Conservation (phyloP, 2,329 filamentous ascomycete genomes). For the Zymoseptoria ardabiliae region DNA sequence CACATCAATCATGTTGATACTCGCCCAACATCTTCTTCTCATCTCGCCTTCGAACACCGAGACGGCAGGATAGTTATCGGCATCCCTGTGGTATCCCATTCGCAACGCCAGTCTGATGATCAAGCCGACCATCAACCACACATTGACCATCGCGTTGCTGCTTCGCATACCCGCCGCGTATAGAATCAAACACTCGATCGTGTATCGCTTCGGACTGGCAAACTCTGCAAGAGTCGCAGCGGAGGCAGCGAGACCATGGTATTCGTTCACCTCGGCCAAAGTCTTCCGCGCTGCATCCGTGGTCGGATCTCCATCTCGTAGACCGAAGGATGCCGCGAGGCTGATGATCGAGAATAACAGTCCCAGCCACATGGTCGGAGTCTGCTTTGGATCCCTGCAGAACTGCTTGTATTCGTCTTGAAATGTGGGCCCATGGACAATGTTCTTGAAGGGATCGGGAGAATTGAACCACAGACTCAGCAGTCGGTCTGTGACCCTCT, state of each 20-base stretch:
- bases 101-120: slow-evolving; percentile 34
- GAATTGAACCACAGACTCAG: slow-evolving; percentile 31
- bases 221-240: slow-evolving; percentile 33
- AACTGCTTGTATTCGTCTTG: slow-evolving; percentile 39
- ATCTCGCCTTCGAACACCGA: slow-evolving; percentile 40
- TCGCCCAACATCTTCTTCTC: slow-evolving; percentile 39
- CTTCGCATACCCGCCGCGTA: slow-evolving; percentile 27
- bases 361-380: slow-evolving; percentile 41
- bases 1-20: slow-evolving; percentile 39
- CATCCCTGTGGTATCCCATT: slow-evolving; percentile 43
- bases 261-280: slow-evolving; percentile 19
- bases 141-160: slow-evolving; percentile 27
- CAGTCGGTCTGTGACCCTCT: slow-evolving; percentile 24
- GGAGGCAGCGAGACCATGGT: slow-evolving; percentile 26
- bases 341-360: slow-evolving; percentile 43
- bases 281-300: slow-evolving; percentile 14
- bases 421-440: slow-evolving; percentile 54
- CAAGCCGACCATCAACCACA: slow-evolving; percentile 38
- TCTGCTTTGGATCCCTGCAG: slow-evolving; percentile 34
- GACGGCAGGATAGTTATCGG: slow-evolving; percentile 36
- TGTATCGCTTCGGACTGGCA: slow-evolving; percentile 38
- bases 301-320: slow-evolving; percentile 21
- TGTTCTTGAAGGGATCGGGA: slow-evolving; percentile 33
- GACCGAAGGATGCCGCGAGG: slow-evolving; percentile 30
- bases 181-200: slow-evolving; percentile 35